Percentiles rank a stretch among this genome's conserved stretches.
phyloP scores from a whole-genome alignment of 257 asterid species.

The Salvia splendens region DNA sequence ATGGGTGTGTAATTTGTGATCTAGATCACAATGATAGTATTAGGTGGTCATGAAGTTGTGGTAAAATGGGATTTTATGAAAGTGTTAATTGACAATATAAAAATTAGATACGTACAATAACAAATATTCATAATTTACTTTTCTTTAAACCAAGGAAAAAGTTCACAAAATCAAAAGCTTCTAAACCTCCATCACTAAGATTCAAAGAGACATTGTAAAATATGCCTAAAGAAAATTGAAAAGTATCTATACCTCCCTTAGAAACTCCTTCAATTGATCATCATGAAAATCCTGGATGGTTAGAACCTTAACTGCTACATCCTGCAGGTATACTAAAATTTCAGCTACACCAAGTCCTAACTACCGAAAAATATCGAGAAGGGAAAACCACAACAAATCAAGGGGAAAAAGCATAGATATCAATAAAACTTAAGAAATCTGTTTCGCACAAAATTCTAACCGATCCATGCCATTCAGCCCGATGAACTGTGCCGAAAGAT shows the following conservation, averaged over 20 bases:
- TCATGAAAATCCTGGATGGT: slow-evolving; percentile 84
- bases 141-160: not conserved
- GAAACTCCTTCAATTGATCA: slow-evolving; percentile 86
- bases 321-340: slow-evolving; percentile 50
- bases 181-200: not conserved
- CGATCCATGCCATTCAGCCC: slow-evolving; percentile 99
- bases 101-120: not conserved
- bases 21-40: not conserved
- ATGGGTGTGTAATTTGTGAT: not conserved
- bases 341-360: not conserved
- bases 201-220: not conserved
- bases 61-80: no score
- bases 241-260: slow-evolving; percentile 72
- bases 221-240: not conserved
- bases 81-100: not conserved
- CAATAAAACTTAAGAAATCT: slow-evolving; percentile 4
- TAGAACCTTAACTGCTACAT: slow-evolving; percentile 93
- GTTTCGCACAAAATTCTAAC: slow-evolving; percentile 46
- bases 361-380: not conserved
- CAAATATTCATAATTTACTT: not conserved
- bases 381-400: not conserved
- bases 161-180: not conserved
- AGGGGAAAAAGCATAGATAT: not conserved
- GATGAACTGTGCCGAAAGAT: slow-evolving; percentile 97
- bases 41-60: no score